A percentile compares a stretch with the other conserved stretches of the same genome.
phyloP scores from a whole-genome alignment of 805 yeast species.

The Wickerhamiella dianesei region DNA sequence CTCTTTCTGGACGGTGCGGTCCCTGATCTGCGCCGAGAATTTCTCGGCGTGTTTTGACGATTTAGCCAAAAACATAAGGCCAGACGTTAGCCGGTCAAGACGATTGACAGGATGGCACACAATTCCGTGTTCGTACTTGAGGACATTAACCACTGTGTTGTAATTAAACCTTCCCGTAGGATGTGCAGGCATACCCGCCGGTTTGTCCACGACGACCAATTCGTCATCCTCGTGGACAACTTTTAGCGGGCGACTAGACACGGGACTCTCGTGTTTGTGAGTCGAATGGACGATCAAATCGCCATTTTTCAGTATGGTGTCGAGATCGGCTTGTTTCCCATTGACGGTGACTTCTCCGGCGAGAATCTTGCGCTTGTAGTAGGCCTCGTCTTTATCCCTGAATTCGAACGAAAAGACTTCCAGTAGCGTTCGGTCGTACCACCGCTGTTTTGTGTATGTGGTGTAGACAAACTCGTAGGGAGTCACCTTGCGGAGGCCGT shows the following conservation, averaged over 20 bases:
- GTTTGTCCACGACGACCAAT: slow-evolving; percentile 76
- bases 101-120: slow-evolving; percentile 79
- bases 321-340: slow-evolving; percentile 45
- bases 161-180: slow-evolving; percentile 78
- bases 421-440: slow-evolving; percentile 71
- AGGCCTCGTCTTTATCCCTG: slow-evolving; percentile 56
- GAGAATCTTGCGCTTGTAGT: slow-evolving; percentile 53
- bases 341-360: slow-evolving; percentile 71
- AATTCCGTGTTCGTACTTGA: slow-evolving; percentile 55
- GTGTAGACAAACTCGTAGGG: slow-evolving; percentile 85
- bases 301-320: slow-evolving; percentile 62
- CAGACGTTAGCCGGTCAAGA: slow-evolving; percentile 81
- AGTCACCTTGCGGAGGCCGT: slow-evolving; percentile 47
- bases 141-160: slow-evolving; percentile 65
- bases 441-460: slow-evolving; percentile 81
- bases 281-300: slow-evolving; percentile 65
- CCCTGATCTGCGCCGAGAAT: slow-evolving; percentile 54
- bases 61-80: slow-evolving; percentile 82
- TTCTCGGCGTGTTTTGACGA: slow-evolving; percentile 64
- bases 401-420: slow-evolving; percentile 80
- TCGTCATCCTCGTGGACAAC: slow-evolving; percentile 65
- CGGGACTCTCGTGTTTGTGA: slow-evolving; percentile 88
- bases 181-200: slow-evolving; percentile 90
- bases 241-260: slow-evolving; percentile 42
- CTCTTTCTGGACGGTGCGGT: slow-evolving; percentile 62